Conservation (phyloP, 129 eudicot species). For the Logfia minima region DNA sequence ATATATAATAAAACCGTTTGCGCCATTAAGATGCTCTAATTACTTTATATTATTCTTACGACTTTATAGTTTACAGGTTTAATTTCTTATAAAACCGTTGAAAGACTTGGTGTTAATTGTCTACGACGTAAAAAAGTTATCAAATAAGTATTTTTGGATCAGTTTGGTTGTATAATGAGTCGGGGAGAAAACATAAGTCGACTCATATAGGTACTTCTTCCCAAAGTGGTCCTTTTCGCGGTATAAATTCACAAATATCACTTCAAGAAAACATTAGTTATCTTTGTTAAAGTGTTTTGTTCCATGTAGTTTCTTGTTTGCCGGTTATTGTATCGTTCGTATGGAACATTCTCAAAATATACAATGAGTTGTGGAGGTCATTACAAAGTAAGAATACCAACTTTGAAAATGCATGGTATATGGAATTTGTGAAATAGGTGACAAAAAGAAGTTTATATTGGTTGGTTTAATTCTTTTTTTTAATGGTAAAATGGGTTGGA, state of each 20-base stretch:
- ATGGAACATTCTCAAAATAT: constrained; percentile 32
- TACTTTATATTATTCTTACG: not conserved
- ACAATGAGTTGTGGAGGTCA: constrained; percentile 27
- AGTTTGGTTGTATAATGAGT: too few species aligned
- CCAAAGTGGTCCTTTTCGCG: not conserved
- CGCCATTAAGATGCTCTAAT: too few species aligned
- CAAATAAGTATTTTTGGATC: too few species aligned
- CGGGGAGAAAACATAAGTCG: too few species aligned
- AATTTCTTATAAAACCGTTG: not conserved
- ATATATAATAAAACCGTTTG: too few species aligned
- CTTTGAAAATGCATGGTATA: constrained; percentile 13
- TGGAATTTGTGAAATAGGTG: not conserved
- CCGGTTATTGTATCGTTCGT: constrained; percentile 27
- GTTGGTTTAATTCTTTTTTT: constrained; percentile 24
- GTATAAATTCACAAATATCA: not conserved
- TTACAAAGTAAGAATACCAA: constrained; percentile 9
- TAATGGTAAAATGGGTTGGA: constrained; percentile 24
- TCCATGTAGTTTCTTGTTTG: constrained; percentile 26
- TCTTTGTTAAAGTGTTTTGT: constrained; percentile 12
- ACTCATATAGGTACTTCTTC: not conserved
- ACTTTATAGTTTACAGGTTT: not conserved
- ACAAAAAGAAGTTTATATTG: constrained; percentile 25
- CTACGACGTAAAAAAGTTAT: too few species aligned
- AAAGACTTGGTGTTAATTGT: too few species aligned
- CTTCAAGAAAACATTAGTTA: not conserved